These are phyloP conservation scores for Spergularia marina DNA, from an alignment of 148 eudicot species.

Conservation along the genomic window DNA sequence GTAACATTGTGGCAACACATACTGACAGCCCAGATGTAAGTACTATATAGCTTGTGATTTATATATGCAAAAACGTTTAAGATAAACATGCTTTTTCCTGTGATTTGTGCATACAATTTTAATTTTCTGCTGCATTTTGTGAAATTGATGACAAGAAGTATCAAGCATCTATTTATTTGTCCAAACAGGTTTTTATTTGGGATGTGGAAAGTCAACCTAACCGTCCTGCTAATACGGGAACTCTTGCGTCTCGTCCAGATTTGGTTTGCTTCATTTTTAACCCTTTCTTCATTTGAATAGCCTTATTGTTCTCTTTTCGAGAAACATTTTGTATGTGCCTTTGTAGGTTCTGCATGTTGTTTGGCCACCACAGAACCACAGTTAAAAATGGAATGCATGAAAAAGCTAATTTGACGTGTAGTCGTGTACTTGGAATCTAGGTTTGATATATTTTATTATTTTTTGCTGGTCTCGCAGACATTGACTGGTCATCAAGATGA, in stretches of 20 bases:
- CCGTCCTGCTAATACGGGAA: conserved; percentile 79
- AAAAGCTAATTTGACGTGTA: not conserved
- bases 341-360: not conserved
- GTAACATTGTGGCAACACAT: conserved; percentile 94
- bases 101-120: not conserved
- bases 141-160: not conserved
- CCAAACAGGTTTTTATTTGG: conserved; percentile 81
- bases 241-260: conserved; percentile 78
- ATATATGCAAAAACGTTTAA: conserved; percentile 5
- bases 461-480: conserved; percentile 45
- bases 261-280: conserved; percentile 47
- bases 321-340: not conserved
- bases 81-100: not conserved
- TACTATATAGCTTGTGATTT: not conserved
- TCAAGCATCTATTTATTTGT: conserved; percentile 11
- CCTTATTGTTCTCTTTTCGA: not conserved
- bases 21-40: conserved; percentile 96
- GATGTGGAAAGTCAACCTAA: conserved; percentile 91
- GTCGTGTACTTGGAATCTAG: not conserved
- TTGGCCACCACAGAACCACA: not conserved
- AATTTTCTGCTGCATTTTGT: not conserved
- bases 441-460: not conserved
- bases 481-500: conserved; percentile 79
- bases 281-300: not conserved
- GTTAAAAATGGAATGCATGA: not conserved